Evolutionary conservation across 2,329 filamentous ascomycete genomes (phyloP).

Genomic region (Acephala macrosclerotiorum): DNA sequence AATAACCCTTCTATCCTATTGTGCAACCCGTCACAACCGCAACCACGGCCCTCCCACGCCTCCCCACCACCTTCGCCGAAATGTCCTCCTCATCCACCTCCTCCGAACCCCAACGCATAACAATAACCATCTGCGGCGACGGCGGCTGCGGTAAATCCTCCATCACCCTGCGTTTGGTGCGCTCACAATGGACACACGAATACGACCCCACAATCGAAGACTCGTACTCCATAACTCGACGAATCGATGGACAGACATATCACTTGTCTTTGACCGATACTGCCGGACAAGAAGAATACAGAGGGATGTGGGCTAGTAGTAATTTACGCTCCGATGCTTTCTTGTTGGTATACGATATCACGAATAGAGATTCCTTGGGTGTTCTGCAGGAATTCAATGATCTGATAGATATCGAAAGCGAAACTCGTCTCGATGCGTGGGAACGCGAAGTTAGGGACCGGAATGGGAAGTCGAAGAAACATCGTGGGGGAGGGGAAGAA

Average conservation of each 20-base stretch:
- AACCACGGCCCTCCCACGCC: slow-evolving; percentile 4
- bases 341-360: slow-evolving; percentile 89
- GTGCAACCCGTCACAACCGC: neutral
- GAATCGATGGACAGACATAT: slow-evolving; percentile 79
- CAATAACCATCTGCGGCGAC: slow-evolving; percentile 86
- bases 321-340: slow-evolving; percentile 85
- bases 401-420: slow-evolving; percentile 83
- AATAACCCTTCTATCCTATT: neutral
- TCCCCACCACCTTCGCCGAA: slow-evolving; percentile 2
- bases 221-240: slow-evolving; percentile 83
- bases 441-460: slow-evolving; percentile 15
- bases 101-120: slow-evolving; percentile 51
- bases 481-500: slow-evolving; percentile 19
- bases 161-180: slow-evolving; percentile 82
- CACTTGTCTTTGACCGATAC: slow-evolving; percentile 83
- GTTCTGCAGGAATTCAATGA: slow-evolving; percentile 82
- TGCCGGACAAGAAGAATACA: slow-evolving; percentile 89
- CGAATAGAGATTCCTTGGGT: slow-evolving; percentile 70
- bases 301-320: slow-evolving; percentile 82
- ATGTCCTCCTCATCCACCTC: slow-evolving; percentile 15
- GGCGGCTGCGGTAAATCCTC: slow-evolving; percentile 87
- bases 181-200: slow-evolving; percentile 84
- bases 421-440: slow-evolving; percentile 63
- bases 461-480: slow-evolving; percentile 18
- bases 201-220: slow-evolving; percentile 85